Evolutionary conservation across 352 stramenopile species (phyloP).

Genomic region (Pythium periplocum): DNA sequence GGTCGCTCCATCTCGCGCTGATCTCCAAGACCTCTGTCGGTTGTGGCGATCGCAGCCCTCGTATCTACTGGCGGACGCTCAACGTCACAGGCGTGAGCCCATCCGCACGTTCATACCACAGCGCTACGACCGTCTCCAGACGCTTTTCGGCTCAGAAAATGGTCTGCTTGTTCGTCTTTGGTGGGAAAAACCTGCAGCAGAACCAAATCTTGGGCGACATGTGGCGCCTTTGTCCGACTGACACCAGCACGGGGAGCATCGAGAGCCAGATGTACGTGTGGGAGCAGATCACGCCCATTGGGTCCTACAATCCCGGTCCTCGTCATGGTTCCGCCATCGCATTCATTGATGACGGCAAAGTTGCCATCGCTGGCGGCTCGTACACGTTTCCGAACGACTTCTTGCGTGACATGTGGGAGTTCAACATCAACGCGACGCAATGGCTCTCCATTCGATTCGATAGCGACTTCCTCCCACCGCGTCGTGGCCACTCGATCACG

Average conservation of each 20-base stretch:
- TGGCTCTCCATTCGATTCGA: slow-evolving; percentile 55
- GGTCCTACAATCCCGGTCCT: slow-evolving; percentile 34
- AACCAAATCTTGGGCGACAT: slow-evolving; percentile 64
- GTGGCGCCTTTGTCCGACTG: slow-evolving; percentile 52
- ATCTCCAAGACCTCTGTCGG: slow-evolving; percentile 24
- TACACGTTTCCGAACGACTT: slow-evolving; percentile 77
- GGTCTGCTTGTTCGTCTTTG: slow-evolving; percentile 50
- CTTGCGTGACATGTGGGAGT: slow-evolving; percentile 61
- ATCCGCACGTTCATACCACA: slow-evolving; percentile 41
- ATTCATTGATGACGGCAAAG: slow-evolving; percentile 55
- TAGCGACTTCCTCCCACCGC: slow-evolving; percentile 38
- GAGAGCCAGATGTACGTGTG: slow-evolving; percentile 47
- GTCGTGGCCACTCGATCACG: slow-evolving; percentile 49
- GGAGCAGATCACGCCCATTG: slow-evolving; percentile 45
- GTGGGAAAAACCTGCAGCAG: slow-evolving; percentile 38
- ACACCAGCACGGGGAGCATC: slow-evolving; percentile 2
- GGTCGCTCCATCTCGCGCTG: slow-evolving; percentile 35
- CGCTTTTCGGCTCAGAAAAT: slow-evolving; percentile 23
- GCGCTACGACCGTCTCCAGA: slow-evolving; percentile 28
- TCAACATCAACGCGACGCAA: slow-evolving; percentile 61
- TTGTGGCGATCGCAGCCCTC: slow-evolving; percentile 22
- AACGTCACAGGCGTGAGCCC: slow-evolving; percentile 6
- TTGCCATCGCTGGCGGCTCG: slow-evolving; percentile 55
- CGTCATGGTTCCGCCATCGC: slow-evolving; percentile 50
- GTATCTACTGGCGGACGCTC: slow-evolving; percentile 35